Percentiles rank a stretch among this genome's conserved stretches.
phyloP scores from a whole-genome alignment of 2,329 filamentous ascomycete genomes.

The Colletotrichum limetticola region DNA sequence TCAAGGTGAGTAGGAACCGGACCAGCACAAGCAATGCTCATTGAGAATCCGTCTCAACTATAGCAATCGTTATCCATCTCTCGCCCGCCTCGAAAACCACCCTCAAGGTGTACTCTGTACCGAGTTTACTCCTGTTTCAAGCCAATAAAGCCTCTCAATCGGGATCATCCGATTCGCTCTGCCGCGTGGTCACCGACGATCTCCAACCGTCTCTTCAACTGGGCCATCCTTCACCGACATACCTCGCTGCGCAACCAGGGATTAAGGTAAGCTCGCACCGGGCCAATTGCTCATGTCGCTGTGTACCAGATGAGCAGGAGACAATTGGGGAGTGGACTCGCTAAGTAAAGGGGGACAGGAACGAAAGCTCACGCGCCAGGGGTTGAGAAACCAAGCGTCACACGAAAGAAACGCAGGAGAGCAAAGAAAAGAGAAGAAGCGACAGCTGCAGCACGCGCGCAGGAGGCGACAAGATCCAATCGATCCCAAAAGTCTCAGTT shows the following conservation, averaged over 20 bases:
- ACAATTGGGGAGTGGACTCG: slow-evolving; percentile 8
- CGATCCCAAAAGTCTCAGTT: slow-evolving; percentile 26
- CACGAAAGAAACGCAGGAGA: neutral
- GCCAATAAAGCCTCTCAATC: neutral
- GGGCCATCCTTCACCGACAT: slow-evolving; percentile 15
- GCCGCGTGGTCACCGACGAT: slow-evolving; percentile 19
- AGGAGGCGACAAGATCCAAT: slow-evolving; percentile 25
- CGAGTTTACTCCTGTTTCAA: neutral
- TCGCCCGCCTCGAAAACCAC: neutral
- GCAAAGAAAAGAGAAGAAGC: neutral
- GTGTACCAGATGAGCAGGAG: neutral
- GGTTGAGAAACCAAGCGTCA: slow-evolving; percentile 7
- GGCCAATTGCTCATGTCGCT: neutral
- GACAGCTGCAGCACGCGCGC: neutral
- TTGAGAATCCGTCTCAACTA: slow-evolving; percentile 18
- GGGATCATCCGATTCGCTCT: slow-evolving; percentile 6
- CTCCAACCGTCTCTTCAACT: slow-evolving; percentile 8
- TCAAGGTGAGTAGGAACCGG: slow-evolving; percentile 17
- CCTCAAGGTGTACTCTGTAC: neutral
- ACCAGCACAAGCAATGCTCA: slow-evolving; percentile 17
- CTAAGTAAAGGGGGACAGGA: slow-evolving; percentile 10
- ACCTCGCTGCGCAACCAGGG: neutral
- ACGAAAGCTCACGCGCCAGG: slow-evolving; percentile 1
- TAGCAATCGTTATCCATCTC: neutral
- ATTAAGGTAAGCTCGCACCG: slow-evolving; percentile 14